phyloP scores from a whole-genome alignment of 1,139 yeast genomes.

The Yamadazyma aaseri region DNA sequence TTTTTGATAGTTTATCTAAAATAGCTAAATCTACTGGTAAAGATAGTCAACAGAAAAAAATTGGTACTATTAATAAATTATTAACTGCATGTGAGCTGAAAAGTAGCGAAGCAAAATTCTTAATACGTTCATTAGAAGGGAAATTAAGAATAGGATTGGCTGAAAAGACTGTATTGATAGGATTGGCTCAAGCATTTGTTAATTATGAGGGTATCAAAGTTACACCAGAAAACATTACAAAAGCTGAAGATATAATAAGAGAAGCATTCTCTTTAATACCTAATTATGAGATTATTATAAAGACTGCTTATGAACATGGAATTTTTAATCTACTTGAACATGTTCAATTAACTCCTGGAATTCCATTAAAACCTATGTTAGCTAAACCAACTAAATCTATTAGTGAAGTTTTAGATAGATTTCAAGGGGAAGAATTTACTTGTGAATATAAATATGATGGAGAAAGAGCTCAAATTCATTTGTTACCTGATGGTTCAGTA shows the following conservation, averaged over 20 bases:
- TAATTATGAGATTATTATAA: constrained; percentile 76
- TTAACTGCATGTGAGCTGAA: constrained; percentile 82
- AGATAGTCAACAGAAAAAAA: constrained; percentile 77
- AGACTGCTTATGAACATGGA: constrained; percentile 66
- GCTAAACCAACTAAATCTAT: constrained; percentile 97
- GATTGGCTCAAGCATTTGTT: constrained; percentile 80
- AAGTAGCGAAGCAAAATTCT: constrained; percentile 74
- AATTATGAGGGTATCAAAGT: constrained; percentile 47
- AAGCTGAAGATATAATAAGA: constrained; percentile 76
- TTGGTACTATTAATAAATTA: constrained; percentile 75
- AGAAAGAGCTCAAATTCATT: constrained; percentile 93
- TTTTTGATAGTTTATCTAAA: constrained; percentile 68
- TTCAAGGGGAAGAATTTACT: constrained; percentile 81
- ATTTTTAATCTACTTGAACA: constrained; percentile 61
- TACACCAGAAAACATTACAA: constrained; percentile 40
- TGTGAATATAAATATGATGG: constrained; percentile 98
- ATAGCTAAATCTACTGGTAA: constrained; percentile 84
- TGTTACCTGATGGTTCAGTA: constrained; percentile 64
- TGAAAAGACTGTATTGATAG: constrained; percentile 83
- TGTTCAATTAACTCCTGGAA: constrained; percentile 82
- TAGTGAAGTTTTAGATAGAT: constrained; percentile 83
- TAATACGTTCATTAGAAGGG: constrained; percentile 89
- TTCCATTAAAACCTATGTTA: constrained; percentile 95
- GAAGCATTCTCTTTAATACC: constrained; percentile 93
- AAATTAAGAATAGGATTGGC: constrained; percentile 92